Evolutionary conservation across 2,329 filamentous ascomycete genomes (phyloP).

Genomic region (Fusarium annulatum): DNA sequence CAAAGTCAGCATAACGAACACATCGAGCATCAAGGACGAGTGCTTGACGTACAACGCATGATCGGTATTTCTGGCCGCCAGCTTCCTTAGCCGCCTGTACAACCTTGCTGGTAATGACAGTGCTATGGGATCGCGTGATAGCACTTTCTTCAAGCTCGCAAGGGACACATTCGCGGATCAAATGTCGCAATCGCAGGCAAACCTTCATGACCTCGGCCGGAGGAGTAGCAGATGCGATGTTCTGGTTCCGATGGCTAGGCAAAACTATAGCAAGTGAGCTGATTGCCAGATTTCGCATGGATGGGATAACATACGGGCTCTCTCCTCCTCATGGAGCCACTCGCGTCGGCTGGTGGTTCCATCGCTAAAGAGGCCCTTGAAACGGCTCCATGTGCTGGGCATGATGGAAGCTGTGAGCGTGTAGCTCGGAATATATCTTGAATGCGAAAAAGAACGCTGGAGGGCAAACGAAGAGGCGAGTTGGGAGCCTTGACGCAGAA

Average conservation of each 20-base stretch:
- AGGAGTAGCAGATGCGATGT: conserved; percentile 74
- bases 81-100: conserved; percentile 84
- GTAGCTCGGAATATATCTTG: background rate
- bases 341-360: conserved; percentile 45
- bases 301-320: conserved; percentile 54
- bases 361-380: conserved; percentile 48
- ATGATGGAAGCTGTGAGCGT: conserved; percentile 29
- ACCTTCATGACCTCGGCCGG: conserved; percentile 87
- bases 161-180: conserved; percentile 88
- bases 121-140: conserved; percentile 84
- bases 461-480: background rate
- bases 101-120: conserved; percentile 84
- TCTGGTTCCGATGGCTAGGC: conserved; percentile 68
- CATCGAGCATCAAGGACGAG: background rate
- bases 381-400: conserved; percentile 44
- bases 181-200: conserved; percentile 88
- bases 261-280: conserved; percentile 63
- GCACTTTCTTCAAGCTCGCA: conserved; percentile 85
- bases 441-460: background rate
- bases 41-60: conserved; percentile 71
- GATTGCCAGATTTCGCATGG: background rate
- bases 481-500: background rate
- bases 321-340: conserved; percentile 57
- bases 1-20: background rate
- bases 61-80: conserved; percentile 76